phyloP scores from a whole-genome alignment of 78 protist species.

The Tieghemostelium lacteum region DNA sequence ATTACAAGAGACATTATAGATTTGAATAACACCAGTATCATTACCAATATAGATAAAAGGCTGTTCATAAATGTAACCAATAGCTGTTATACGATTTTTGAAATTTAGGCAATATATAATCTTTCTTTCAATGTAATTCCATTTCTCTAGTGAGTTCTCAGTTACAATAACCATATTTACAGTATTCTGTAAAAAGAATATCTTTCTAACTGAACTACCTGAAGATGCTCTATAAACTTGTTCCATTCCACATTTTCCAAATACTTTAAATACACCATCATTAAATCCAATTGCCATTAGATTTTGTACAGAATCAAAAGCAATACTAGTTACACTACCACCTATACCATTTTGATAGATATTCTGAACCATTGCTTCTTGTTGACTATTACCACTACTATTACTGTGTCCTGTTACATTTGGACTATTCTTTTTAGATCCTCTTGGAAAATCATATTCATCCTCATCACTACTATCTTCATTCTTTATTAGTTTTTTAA shows the following conservation, averaged over 20 bases:
- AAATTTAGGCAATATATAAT: constrained; percentile 10
- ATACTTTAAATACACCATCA: constrained; percentile 52
- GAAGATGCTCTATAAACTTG: neutral
- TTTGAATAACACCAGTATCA: constrained; percentile 26
- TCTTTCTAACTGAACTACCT: constrained; percentile 19
- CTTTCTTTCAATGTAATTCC: constrained; percentile 30
- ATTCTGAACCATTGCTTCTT: neutral
- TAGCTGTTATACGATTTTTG: constrained; percentile 44
- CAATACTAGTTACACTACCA: constrained; percentile 16
- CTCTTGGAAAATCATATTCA: neutral
- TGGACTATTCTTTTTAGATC: neutral
- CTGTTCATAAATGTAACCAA: constrained; percentile 1
- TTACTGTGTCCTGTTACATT: neutral
- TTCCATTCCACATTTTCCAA: constrained; percentile 48
- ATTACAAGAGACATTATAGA: constrained; percentile 19
- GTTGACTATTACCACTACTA: neutral
- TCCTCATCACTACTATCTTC: constrained; percentile 9
- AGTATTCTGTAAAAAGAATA: constrained; percentile 17
- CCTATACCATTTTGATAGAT: neutral
- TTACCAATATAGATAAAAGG: constrained; percentile 28
- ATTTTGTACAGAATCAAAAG: constrained; percentile 26
- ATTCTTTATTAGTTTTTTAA: neutral
- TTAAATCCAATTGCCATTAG: constrained; percentile 45
- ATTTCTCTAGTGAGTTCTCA: constrained; percentile 39
- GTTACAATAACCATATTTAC: constrained; percentile 31